A percentile compares a stretch with the other conserved stretches of the same genome.
These are phyloP conservation scores for Fistulifera solaris DNA, from an alignment of 108 stramenopile genomes.

Conservation along the genomic window DNA sequence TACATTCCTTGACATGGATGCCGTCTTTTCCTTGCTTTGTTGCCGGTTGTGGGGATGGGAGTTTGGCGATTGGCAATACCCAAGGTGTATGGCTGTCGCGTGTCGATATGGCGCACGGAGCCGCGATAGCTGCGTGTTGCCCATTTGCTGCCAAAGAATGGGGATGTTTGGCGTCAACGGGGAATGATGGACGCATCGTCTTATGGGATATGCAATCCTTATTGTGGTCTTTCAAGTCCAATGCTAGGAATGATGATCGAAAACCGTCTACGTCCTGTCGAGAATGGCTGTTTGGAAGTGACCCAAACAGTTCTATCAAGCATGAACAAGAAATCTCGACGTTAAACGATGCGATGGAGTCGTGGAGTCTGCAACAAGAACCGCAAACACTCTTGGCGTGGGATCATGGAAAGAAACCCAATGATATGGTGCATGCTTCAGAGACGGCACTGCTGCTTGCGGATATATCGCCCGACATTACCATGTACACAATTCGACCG, in stretches of 20 bases:
- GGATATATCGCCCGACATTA: slow-evolving; percentile 64
- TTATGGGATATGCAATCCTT: not conserved
- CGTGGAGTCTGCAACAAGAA: not conserved
- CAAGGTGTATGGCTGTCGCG: slow-evolving; percentile 13
- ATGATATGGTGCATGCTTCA: slow-evolving; percentile 25
- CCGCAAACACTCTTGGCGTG: slow-evolving; percentile 4
- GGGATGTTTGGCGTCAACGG: slow-evolving; percentile 6
- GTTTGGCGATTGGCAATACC: slow-evolving; percentile 30
- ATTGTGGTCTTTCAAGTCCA: not conserved
- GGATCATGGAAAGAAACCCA: slow-evolving; percentile 18
- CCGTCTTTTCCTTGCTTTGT: slow-evolving; percentile 44
- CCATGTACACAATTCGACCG: slow-evolving; percentile 44
- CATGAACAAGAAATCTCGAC: slow-evolving; percentile 8
- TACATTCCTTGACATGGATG: slow-evolving; percentile 73
- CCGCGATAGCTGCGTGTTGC: not conserved
- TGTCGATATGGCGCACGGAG: slow-evolving; percentile 3
- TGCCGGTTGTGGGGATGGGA: slow-evolving; percentile 73
- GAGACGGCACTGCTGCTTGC: slow-evolving; percentile 62
- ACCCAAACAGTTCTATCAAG: slow-evolving; percentile 28
- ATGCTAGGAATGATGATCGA: slow-evolving; percentile 5
- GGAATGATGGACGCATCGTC: slow-evolving; percentile 6
- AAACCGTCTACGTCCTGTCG: not conserved
- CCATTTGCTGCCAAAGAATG: slow-evolving; percentile 17
- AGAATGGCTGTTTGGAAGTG: slow-evolving; percentile 5
- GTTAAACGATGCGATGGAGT: not conserved